Conservation (phyloP, 768 basidiomycete genomes). For the Antrodiella citrinella region DNA sequence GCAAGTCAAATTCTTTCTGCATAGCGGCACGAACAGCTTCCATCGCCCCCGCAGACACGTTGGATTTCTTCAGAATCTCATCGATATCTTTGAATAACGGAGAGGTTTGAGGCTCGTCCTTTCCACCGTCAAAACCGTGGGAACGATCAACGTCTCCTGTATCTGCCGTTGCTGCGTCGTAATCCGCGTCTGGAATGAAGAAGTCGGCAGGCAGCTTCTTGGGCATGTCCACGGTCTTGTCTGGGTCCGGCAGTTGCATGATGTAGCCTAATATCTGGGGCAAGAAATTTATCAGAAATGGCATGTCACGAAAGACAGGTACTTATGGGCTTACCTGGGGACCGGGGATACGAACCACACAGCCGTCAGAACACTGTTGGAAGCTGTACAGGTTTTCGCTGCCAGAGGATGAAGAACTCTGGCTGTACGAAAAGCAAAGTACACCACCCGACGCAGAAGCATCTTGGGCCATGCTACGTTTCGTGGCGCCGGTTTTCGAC, state of each 20-base stretch:
- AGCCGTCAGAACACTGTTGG: background rate
- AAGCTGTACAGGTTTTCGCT: background rate
- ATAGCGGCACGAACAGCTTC: background rate
- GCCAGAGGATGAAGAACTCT: background rate
- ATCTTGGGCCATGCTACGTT: background rate
- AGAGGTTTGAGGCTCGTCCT: conserved; percentile 11
- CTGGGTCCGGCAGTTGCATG: background rate
- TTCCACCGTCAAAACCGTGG: background rate
- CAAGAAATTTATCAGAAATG: background rate
- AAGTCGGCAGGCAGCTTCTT: background rate
- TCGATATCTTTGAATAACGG: background rate
- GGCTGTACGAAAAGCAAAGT: background rate
- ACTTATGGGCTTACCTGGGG: background rate
- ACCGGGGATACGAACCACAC: background rate
- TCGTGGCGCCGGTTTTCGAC: background rate
- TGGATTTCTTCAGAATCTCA: background rate
- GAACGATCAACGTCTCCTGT: background rate
- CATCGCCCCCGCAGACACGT: background rate
- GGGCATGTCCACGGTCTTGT: background rate
- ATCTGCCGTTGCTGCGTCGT: background rate
- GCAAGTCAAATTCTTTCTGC: background rate
- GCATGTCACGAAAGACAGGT: background rate
- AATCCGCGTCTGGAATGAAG: conserved; percentile 2
- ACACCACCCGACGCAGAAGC: background rate
- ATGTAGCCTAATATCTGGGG: background rate